Base-by-base conservation (phyloP, 1,284 basidiomycete species). In the Apiotrichum montevideense region DNA sequence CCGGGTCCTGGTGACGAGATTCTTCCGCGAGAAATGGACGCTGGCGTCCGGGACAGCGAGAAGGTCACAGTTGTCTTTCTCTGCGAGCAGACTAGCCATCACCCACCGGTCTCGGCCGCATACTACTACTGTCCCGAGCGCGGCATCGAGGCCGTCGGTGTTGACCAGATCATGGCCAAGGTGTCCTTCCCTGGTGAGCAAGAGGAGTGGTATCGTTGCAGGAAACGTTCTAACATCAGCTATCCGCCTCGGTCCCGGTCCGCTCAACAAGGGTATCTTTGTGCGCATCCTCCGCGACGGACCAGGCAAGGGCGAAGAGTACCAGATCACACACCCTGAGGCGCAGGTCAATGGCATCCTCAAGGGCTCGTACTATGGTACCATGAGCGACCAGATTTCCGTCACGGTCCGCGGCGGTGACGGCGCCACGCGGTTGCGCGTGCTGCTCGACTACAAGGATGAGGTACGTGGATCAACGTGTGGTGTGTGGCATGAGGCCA, bases 361-460 rank as follows among this genome's bases (percentile, higher is more conserved):
- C 49, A 83, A 93, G 61, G 77, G 77, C 0, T 57, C 68, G 33
- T 78, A 95, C 74, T 98, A 97, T 71, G 85, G 91, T 42, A 96
- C 92, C 0, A 74, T 76, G 63, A 69, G 66, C 45, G 74, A 76
- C 63, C 81, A 85, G 61, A 86, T 87, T 2, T 84, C 87, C 62
- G 84, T 98, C 67, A 95, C 90, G 15, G 92, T 89, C 70, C 81
- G 81, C 11, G 87, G 87, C 6, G 85, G 85, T 6, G 80, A 81
- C 58, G 82, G 81, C 15, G 78, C 81, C 41, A 73, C 70, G 56
- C 82, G 82, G 65, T 83, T 91, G 66, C 82, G 93, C 54, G 81
- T 90, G 6, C 82, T 98, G 58, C 83, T 96, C 56, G 91, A 95
- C 67, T 98, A 96, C 79, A 93, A 93, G 78, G 95, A 98, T 69